These are phyloP conservation scores for Lumnitzera littorea DNA, from an alignment of 345 rosid genomes.

Conservation along the genomic window DNA sequence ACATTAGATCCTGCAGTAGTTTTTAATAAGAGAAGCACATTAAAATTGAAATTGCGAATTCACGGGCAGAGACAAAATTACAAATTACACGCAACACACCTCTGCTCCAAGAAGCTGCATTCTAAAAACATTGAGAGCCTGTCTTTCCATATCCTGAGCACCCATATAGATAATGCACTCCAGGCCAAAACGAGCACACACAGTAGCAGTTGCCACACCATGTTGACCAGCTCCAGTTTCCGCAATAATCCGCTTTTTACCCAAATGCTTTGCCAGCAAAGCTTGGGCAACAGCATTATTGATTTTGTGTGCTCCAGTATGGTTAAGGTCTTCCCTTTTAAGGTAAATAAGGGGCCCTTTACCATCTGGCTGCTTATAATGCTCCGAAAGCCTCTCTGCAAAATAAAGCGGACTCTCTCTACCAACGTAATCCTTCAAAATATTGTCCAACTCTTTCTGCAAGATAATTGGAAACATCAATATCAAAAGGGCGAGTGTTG, in stretches of 20 bases:
- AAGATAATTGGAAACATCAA: not conserved
- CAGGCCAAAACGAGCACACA: constrained; percentile 82
- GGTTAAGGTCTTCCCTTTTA: constrained; percentile 96
- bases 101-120: constrained; percentile 93
- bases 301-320: constrained; percentile 89
- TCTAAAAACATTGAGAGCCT: constrained; percentile 84
- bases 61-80: not conserved
- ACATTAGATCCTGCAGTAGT: too few relatives aligned
- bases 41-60: not conserved
- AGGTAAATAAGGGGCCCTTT: constrained; percentile 82
- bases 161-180: constrained; percentile 87
- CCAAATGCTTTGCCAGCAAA: constrained; percentile 79
- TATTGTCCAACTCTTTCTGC: constrained; percentile 66
- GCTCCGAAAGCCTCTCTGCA: constrained; percentile 81
- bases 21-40: not conserved
- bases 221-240: constrained; percentile 98
- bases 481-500: not conserved
- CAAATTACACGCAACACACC: constrained; percentile 31
- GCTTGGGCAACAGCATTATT: constrained; percentile 91
- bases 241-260: constrained; percentile 76
- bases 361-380: constrained; percentile 64
- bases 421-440: constrained; percentile 91
- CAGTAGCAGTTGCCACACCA: constrained; percentile 96
- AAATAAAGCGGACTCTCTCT: constrained; percentile 86
- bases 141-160: constrained; percentile 94